phyloP scores from a whole-genome alignment of 805 yeast species.

The Starmerella apicola region DNA sequence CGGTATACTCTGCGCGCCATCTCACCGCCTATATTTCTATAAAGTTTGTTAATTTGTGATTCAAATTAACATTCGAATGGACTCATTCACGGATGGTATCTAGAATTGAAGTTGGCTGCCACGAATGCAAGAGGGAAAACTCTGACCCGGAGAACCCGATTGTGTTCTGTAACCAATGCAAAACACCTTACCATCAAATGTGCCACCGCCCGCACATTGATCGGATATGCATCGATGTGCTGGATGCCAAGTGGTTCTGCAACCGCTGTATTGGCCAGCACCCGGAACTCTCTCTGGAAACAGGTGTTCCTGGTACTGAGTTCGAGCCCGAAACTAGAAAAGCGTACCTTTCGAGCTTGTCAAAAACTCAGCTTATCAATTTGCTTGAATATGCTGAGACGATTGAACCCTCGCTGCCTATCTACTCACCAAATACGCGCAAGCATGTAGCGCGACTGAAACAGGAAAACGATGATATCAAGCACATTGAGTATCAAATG shows the following conservation, averaged over 20 bases:
- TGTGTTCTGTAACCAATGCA: conserved; percentile 33
- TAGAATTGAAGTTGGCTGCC: conserved; percentile 26
- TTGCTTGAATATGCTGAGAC: conserved; percentile 30
- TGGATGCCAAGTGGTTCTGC: conserved; percentile 33
- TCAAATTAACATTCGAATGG: too few relatives aligned
- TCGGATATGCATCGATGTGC: conserved; percentile 29
- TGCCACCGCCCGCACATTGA: conserved; percentile 33
- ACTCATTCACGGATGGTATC: neutral
- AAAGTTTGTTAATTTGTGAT: too few relatives aligned
- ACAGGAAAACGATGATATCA: conserved; percentile 22
- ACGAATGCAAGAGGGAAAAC: conserved; percentile 30
- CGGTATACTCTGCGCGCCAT: too few relatives aligned
- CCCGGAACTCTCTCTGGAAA: conserved; percentile 28
- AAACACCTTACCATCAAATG: conserved; percentile 31
- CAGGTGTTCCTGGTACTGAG: conserved; percentile 28
- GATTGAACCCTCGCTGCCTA: conserved; percentile 28
- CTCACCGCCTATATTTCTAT: too few relatives aligned
- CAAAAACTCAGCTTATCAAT: conserved; percentile 31
- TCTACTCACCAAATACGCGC: conserved; percentile 30
- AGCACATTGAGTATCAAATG: conserved; percentile 18
- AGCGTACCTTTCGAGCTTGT: conserved; percentile 29
- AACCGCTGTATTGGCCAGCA: conserved; percentile 29
- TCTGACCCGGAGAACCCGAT: conserved; percentile 28
- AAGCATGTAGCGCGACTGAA: conserved; percentile 26
- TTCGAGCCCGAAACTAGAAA: conserved; percentile 28